phyloP scores from a whole-genome alignment of 768 basidiomycete genomes.

The Phanerodontia chrysosporium region DNA sequence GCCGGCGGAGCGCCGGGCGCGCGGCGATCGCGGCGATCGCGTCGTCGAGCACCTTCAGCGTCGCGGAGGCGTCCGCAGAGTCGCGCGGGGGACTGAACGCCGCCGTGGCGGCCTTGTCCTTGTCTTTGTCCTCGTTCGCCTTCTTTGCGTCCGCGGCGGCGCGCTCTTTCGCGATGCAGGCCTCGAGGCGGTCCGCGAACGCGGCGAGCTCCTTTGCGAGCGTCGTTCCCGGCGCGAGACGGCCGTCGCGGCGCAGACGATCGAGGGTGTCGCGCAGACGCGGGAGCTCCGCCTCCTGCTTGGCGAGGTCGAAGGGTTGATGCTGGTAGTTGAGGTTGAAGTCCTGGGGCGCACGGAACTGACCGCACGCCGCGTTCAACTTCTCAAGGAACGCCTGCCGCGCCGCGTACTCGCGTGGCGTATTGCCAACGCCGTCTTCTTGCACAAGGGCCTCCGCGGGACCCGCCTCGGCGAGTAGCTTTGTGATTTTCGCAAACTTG shows the following conservation, averaged over 20 bases:
- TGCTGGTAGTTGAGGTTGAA: neutral
- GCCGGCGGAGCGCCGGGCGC: conserved; percentile 5
- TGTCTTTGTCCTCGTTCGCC: neutral
- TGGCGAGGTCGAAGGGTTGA: conserved; percentile 1
- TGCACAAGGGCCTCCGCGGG: conserved; percentile 37
- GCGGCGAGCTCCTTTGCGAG: conserved; percentile 15
- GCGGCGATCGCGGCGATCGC: conserved; percentile 13
- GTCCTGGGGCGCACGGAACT: neutral
- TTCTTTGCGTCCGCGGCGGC: conserved; percentile 2
- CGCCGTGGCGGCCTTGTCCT: too few relatives aligned
- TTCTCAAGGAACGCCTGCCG: conserved; percentile 14
- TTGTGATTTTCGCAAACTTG: conserved; percentile 32
- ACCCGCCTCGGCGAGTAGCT: conserved; percentile 34
- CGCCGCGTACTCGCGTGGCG: conserved; percentile 23
- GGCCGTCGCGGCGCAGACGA: conserved; percentile 12
- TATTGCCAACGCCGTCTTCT: conserved; percentile 41
- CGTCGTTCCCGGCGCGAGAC: conserved; percentile 18
- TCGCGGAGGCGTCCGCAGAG: conserved; percentile 1
- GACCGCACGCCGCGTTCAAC: neutral
- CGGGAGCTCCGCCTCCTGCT: conserved; percentile 12
- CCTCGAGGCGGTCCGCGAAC: conserved; percentile 16
- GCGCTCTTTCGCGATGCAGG: conserved; percentile 4
- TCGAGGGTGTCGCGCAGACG: conserved; percentile 12
- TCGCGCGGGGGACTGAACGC: neutral
- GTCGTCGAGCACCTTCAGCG: conserved; percentile 9